Percentiles rank a stretch among this genome's conserved stretches.
phyloP scores from a whole-genome alignment of 106 monocot species.

The Phalaenopsis equestris region DNA sequence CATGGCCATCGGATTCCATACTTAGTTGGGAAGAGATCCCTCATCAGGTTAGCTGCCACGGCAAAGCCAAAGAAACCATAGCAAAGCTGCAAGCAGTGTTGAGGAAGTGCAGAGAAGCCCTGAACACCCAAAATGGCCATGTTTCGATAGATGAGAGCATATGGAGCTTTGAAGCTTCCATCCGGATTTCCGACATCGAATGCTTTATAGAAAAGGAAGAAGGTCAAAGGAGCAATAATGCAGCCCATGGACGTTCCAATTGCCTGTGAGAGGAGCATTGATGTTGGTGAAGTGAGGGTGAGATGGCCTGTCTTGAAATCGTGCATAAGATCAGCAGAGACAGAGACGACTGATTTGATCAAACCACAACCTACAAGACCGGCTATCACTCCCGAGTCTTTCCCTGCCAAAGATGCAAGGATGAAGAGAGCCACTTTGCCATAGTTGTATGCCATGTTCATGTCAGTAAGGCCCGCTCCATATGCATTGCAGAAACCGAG shows the following conservation, averaged over 20 bases:
- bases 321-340: conserved; percentile 88
- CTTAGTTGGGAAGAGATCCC: conserved; percentile 46
- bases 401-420: conserved; percentile 65
- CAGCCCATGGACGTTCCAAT: conserved; percentile 84
- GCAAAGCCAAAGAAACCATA: conserved; percentile 93
- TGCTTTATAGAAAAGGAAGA: conserved; percentile 85
- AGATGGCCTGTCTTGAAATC: conserved; percentile 89
- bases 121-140: conserved; percentile 87
- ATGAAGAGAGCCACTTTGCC: conserved; percentile 84
- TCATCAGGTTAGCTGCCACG: conserved; percentile 43
- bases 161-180: conserved; percentile 79
- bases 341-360: conserved; percentile 79
- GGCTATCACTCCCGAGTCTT: conserved; percentile 61
- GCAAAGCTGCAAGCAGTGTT: conserved; percentile 75
- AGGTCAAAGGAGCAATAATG: conserved; percentile 60
- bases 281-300: conserved; percentile 68
- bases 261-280: conserved; percentile 81
- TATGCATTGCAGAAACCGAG: conserved; percentile 94
- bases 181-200: conserved; percentile 87
- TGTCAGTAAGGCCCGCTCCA: conserved; percentile 86
- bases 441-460: conserved; percentile 97
- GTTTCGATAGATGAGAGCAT: conserved; percentile 91
- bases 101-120: conserved; percentile 81
- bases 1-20: conserved; percentile 93
- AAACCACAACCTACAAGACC: conserved; percentile 78